Conservation (phyloP, 495 filamentous ascomycete genomes). For the Penicillium canescens region DNA sequence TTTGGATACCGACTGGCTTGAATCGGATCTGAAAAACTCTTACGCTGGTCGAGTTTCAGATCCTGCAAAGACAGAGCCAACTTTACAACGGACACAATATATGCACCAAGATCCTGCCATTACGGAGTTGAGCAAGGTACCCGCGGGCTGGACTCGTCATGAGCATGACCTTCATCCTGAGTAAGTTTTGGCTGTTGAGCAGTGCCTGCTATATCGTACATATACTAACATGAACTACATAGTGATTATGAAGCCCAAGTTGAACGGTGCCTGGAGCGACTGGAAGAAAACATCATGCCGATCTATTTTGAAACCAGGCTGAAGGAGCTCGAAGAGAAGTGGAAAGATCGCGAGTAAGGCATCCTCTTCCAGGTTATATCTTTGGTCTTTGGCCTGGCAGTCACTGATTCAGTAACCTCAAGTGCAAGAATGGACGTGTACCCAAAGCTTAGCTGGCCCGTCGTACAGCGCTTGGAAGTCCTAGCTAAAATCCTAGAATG, state of each 20-base stretch:
- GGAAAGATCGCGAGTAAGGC: background rate
- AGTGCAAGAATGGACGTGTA: background rate
- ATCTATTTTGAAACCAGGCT: background rate
- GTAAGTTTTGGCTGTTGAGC: background rate
- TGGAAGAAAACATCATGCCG: conserved; percentile 1
- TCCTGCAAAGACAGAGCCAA: background rate
- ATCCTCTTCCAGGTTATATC: no score
- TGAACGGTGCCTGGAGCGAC: background rate
- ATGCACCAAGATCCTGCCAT: background rate
- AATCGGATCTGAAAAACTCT: background rate
- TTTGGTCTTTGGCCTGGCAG: no score
- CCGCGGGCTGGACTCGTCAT: background rate
- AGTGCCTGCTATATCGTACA: background rate
- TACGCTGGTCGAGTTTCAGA: background rate
- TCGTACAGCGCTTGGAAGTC: background rate
- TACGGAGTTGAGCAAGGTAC: background rate
- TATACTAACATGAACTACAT: background rate
- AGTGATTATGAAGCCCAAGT: conserved; percentile 4
- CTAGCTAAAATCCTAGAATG: background rate
- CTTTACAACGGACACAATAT: background rate
- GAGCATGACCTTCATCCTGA: background rate
- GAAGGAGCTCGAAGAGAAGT: background rate
- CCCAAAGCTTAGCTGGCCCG: background rate
- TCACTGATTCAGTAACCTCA: background rate
- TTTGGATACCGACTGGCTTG: background rate